phyloP scores from a whole-genome alignment of 805 yeast species.

The Wickerhamomyces alni region DNA sequence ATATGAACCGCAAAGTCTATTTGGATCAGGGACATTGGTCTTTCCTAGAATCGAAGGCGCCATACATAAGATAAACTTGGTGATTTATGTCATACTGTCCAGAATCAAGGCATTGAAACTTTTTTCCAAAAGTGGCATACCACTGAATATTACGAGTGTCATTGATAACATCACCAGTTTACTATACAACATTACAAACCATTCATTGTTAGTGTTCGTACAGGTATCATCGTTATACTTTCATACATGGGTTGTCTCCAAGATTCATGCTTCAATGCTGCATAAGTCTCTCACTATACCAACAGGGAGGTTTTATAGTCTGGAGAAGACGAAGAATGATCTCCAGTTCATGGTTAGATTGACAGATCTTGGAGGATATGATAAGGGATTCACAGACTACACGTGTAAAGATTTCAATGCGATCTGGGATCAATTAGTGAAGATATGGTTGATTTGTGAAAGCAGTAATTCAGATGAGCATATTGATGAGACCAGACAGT shows the following conservation, averaged over 20 bases:
- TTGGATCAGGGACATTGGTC: not conserved
- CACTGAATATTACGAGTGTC: not conserved
- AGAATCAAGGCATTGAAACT: not conserved
- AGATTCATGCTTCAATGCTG: not conserved
- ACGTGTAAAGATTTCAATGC: not conserved
- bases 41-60: not conserved
- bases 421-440: not conserved
- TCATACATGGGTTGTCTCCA: conserved; percentile 1
- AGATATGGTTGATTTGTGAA: not conserved
- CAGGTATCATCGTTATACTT: not conserved
- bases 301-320: not conserved
- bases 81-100: not conserved
- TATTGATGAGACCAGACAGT: not conserved
- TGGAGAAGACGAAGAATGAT: not conserved
- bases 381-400: not conserved
- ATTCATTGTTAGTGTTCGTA: not conserved
- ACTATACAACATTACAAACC: not conserved
- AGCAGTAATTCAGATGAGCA: not conserved
- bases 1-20: not conserved
- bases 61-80: not conserved
- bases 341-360: not conserved
- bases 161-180: not conserved
- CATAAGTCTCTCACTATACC: not conserved
- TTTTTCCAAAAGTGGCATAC: not conserved
- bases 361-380: not conserved